Conservation (phyloP, 805 yeast species). For the Saturnispora hagleri region DNA sequence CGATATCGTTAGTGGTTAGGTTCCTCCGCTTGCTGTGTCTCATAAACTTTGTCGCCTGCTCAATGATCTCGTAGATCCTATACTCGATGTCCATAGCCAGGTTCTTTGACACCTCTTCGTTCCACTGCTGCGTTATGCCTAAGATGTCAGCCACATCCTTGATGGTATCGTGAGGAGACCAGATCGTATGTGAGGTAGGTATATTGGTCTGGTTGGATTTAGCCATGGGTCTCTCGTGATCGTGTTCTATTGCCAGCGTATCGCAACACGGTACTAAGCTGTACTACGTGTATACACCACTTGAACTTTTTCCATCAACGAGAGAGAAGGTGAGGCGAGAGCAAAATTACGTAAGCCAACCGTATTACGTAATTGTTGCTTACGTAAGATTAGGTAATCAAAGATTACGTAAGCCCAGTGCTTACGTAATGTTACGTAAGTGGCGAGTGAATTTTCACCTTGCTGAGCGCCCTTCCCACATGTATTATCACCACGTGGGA, state of each 20-base stretch:
- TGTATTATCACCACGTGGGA: neutral
- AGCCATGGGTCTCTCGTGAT: neutral
- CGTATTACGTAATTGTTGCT: too few species aligned
- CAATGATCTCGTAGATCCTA: conserved; percentile 88
- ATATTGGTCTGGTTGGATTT: conserved; percentile 25
- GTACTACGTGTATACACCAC: too few species aligned
- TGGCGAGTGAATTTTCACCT: neutral
- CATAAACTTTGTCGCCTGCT: conserved; percentile 94
- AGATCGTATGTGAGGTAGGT: conserved; percentile 76
- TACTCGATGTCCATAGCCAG: conserved; percentile 99
- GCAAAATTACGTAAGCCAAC: too few species aligned
- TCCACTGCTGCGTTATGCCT: conserved; percentile 55
- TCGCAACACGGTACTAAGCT: too few species aligned
- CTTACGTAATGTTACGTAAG: neutral
- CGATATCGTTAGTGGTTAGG: conserved; percentile 72
- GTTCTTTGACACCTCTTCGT: conserved; percentile 89
- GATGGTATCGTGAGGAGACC: conserved; percentile 98
- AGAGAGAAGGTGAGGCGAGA: too few species aligned
- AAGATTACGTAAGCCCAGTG: too few species aligned
- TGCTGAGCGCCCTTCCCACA: neutral
- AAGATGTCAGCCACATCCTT: conserved; percentile 90
- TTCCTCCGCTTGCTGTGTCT: conserved; percentile 83
- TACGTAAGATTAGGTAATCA: too few species aligned
- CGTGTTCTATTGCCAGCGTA: too few species aligned
- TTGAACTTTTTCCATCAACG: too few species aligned